Evolutionary conservation across 2,329 filamentous ascomycete species (phyloP).

Genomic region (Trichoderma afroharzianum): DNA sequence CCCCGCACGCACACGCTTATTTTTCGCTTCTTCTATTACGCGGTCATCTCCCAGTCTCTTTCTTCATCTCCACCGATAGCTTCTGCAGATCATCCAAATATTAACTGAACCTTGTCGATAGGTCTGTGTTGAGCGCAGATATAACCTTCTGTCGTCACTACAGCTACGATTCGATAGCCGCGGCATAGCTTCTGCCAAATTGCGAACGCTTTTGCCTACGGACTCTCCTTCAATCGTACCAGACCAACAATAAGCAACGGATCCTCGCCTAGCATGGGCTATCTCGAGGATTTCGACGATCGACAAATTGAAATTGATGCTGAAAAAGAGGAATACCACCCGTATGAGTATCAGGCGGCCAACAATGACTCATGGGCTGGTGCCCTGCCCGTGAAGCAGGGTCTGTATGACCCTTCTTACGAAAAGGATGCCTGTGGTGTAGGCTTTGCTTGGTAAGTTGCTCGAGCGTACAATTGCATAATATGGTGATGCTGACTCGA

Average conservation of each 20-base stretch:
- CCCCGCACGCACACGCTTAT: neutral
- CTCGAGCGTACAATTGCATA: neutral
- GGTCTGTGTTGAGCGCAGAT: slow-evolving; percentile 16
- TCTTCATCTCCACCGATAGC: neutral
- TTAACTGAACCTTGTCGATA: neutral
- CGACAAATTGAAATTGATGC: slow-evolving; percentile 61
- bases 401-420: slow-evolving; percentile 90
- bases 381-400: slow-evolving; percentile 94
- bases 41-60: neutral
- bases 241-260: slow-evolving; percentile 16
- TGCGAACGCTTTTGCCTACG: neutral
- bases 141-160: neutral
- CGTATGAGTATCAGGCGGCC: slow-evolving; percentile 83
- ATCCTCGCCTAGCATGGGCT: slow-evolving; percentile 66
- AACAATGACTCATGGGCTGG: slow-evolving; percentile 89
- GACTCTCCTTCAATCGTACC: slow-evolving; percentile 3
- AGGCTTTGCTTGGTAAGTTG: slow-evolving; percentile 86
- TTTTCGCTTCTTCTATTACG: neutral
- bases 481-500: slow-evolving; percentile 20
- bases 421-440: slow-evolving; percentile 99
- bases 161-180: neutral
- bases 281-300: slow-evolving; percentile 64
- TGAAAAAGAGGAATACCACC: slow-evolving; percentile 57
- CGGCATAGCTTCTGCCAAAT: slow-evolving; percentile 8
- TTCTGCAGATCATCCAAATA: neutral